Conservation (phyloP, 345 rosid species). For the Garcia nutans region DNA sequence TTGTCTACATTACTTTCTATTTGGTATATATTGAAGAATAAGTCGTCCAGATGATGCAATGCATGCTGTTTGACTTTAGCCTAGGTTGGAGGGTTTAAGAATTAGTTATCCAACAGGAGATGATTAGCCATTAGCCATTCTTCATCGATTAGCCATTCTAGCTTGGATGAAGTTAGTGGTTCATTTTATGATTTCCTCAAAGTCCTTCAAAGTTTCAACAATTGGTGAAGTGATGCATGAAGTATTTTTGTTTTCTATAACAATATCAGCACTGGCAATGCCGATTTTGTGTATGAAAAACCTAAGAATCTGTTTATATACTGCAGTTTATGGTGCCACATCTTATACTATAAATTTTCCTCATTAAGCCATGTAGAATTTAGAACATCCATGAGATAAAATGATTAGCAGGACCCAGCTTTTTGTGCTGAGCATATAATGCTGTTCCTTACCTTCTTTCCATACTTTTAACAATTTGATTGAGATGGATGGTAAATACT, state of each 20-base stretch:
- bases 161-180: neutral
- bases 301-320: neutral
- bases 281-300: neutral
- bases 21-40: neutral
- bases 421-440: neutral
- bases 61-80: neutral
- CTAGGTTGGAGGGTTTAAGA: neutral
- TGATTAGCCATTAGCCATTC: neutral
- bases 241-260: constrained; percentile 1
- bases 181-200: neutral
- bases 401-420: neutral
- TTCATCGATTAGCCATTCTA: neutral
- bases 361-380: neutral
- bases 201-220: neutral
- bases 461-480: neutral
- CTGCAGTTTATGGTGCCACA: neutral
- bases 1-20: neutral
- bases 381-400: neutral
- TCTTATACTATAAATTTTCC: neutral
- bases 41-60: neutral
- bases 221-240: constrained; percentile 1
- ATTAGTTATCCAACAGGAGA: neutral
- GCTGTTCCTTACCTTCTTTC: neutral
- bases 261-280: neutral
- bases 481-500: no score